Percentiles rank a stretch among this genome's conserved stretches.
phyloP scores from a whole-genome alignment of 2,329 filamentous ascomycete species.

The Epichloe festucae region DNA sequence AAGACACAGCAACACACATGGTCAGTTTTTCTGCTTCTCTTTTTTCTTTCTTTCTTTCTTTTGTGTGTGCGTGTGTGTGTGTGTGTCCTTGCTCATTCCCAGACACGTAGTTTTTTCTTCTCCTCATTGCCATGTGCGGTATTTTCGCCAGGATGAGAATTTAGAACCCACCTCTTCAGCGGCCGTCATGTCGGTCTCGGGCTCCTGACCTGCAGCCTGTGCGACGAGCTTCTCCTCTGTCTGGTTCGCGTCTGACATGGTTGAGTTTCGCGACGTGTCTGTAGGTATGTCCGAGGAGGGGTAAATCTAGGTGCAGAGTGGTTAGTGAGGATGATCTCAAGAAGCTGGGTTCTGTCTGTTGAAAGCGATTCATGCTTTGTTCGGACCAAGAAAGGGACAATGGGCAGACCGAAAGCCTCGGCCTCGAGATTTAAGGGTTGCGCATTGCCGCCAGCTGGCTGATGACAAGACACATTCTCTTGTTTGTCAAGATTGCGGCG shows the following conservation, averaged over 20 bases:
- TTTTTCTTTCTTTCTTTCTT: neutral
- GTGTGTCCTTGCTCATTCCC: neutral
- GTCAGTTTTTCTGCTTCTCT: slow-evolving; percentile 17
- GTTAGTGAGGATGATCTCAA: neutral
- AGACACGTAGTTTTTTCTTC: neutral
- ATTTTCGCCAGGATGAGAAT: neutral
- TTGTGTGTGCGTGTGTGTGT: neutral
- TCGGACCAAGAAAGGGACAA: neutral
- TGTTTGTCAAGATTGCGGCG: neutral
- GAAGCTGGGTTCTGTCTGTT: neutral
- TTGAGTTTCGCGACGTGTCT: neutral
- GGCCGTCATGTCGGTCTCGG: slow-evolving; percentile 7
- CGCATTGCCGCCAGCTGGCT: neutral
- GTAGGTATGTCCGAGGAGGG: neutral
- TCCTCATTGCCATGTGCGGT: neutral
- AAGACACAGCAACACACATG: slow-evolving; percentile 9
- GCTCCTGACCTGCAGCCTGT: slow-evolving; percentile 3
- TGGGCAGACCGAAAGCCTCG: no score
- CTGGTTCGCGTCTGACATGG: slow-evolving; percentile 6
- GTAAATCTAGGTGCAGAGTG: neutral
- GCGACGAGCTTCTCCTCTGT: slow-evolving; percentile 5
- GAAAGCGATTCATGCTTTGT: neutral
- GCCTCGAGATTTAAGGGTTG: neutral
- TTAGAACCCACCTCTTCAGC: slow-evolving; percentile 9
- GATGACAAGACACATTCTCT: neutral